Conservation (phyloP, 495 filamentous ascomycete genomes). For the Cetradonia linearis region DNA sequence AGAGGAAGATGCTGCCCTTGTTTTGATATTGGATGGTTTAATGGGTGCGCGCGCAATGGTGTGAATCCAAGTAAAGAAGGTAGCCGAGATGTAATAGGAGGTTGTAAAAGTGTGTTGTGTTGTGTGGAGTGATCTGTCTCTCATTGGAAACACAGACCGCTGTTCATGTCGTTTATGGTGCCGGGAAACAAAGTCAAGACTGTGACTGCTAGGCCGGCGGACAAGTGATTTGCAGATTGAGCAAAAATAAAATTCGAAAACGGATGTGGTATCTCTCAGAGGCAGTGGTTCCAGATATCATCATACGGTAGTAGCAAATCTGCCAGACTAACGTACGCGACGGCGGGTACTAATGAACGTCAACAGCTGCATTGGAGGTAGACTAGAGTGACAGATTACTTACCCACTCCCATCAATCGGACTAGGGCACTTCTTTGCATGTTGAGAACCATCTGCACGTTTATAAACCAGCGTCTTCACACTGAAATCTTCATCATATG, state of each 20-base stretch:
- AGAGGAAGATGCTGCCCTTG: background rate
- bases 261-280: background rate
- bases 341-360: conserved; percentile 3
- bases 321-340: background rate
- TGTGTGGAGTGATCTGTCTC: background rate
- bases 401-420: conserved; percentile 14
- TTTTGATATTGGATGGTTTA: background rate
- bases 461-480: conserved; percentile 21
- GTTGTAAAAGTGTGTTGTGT: too few species aligned
- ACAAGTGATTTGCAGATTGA: background rate
- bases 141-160: background rate
- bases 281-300: background rate
- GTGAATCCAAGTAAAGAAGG: background rate
- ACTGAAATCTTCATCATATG: conserved; percentile 9
- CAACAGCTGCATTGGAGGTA: background rate
- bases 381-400: background rate
- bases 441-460: conserved; percentile 24
- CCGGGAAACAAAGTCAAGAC: too few species aligned
- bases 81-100: background rate
- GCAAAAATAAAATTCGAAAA: background rate
- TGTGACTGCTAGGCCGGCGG: background rate
- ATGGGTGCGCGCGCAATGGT: background rate
- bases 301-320: background rate
- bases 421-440: conserved; percentile 25
- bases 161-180: background rate